Percentiles rank a stretch among this genome's conserved stretches.
These are phyloP conservation scores for Rhodomyrtus tomentosa DNA, from an alignment of 345 rosid species.

Conservation along the genomic window DNA sequence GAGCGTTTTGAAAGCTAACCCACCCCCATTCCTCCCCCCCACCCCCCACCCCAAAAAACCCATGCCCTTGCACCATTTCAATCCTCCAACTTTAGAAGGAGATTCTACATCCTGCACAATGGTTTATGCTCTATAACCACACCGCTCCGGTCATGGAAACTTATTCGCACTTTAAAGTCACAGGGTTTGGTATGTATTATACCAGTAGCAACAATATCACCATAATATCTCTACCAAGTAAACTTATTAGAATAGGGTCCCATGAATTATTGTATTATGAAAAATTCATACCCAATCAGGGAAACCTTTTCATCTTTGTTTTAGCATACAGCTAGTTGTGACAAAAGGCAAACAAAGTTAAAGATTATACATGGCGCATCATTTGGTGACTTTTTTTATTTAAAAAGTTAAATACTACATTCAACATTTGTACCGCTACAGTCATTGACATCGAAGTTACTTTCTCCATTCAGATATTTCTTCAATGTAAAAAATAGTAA, in stretches of 20 bases:
- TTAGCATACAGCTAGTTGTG: neutral
- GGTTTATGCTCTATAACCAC: neutral
- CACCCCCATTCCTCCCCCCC: neutral
- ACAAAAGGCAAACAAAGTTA: neutral
- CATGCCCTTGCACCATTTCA: neutral
- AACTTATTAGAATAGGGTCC: neutral
- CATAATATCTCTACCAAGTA: neutral
- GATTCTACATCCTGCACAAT: neutral
- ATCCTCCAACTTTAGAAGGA: neutral
- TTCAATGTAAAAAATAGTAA: neutral
- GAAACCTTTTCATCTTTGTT: neutral
- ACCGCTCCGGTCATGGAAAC: neutral
- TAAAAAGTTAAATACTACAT: neutral
- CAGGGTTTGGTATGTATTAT: neutral
- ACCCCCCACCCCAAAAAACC: too few relatives aligned
- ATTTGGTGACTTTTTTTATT: neutral
- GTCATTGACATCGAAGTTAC: neutral
- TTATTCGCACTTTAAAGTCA: neutral
- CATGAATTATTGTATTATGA: neutral
- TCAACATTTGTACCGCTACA: neutral
- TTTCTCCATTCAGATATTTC: neutral
- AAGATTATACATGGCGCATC: neutral
- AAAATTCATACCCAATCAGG: neutral
- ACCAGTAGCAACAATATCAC: neutral
- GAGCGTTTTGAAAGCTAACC: neutral